Conservation (phyloP, 176 grass and related monocot species). For the Tillandsia leiboldiana region DNA sequence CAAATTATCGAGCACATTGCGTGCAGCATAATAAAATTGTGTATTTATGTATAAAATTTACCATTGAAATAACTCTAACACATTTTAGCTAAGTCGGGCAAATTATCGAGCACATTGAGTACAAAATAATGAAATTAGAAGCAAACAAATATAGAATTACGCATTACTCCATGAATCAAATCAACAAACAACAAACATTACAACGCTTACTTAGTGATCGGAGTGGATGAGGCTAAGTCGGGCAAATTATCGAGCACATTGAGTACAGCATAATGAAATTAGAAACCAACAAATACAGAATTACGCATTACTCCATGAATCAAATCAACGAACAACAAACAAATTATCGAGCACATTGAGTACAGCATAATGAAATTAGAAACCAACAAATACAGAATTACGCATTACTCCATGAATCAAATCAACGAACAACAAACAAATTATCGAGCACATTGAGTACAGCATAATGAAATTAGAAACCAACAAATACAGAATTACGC, state of each 20-base stretch:
- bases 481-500: too few relatives aligned
- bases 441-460: conserved; percentile 17
- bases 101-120: conserved; percentile 15
- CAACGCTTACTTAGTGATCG: not conserved
- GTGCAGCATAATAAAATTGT: not conserved
- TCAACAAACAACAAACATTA: not conserved
- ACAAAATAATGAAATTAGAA: not conserved
- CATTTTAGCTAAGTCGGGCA: conserved; percentile 6
- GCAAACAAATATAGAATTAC: not conserved
- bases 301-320: not conserved
- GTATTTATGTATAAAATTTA: not conserved
- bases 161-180: not conserved
- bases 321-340: not conserved
- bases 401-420: not conserved
- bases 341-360: conserved; percentile 14
- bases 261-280: not conserved
- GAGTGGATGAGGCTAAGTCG: not conserved
- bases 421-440: conserved; percentile 9
- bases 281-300: too few relatives aligned
- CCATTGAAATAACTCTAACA: not conserved
- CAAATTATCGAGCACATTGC: conserved; percentile 20
- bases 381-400: too few relatives aligned
- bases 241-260: conserved; percentile 21
- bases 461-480: not conserved
- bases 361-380: not conserved